phyloP scores from a whole-genome alignment of 495 filamentous ascomycete genomes.

The Astrocystis sublimbata region DNA sequence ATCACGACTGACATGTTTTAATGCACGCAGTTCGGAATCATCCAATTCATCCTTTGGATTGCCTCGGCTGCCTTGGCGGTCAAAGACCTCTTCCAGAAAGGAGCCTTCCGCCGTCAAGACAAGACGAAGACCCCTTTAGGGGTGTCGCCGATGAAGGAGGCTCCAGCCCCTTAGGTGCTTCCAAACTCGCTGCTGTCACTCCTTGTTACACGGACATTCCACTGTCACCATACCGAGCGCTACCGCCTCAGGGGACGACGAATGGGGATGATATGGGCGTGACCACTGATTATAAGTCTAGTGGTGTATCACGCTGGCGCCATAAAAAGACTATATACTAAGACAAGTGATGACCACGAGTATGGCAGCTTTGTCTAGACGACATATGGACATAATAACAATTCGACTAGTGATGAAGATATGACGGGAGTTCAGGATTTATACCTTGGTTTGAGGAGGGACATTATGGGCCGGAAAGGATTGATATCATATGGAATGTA shows the following conservation, averaged over 20 bases:
- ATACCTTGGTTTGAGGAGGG: background rate
- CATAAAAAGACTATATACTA: background rate
- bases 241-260: constrained; percentile 11
- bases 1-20: too few species aligned
- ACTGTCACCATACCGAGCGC: constrained; percentile 28
- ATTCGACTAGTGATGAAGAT: background rate
- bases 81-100: constrained; percentile 40
- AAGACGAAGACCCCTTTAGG: constrained; percentile 26
- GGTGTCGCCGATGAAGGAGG: constrained; percentile 34
- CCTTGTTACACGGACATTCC: constrained; percentile 30
- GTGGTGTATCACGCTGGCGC: background rate
- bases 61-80: constrained; percentile 36
- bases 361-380: constrained; percentile 31
- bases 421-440: constrained; percentile 8
- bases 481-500: background rate
- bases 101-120: constrained; percentile 22
- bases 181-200: constrained; percentile 15
- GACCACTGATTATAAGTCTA: background rate
- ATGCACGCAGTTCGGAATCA: too few species aligned
- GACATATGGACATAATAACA: constrained; percentile 10
- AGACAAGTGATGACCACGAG: background rate
- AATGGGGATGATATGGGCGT: background rate
- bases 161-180: constrained; percentile 26
- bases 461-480: background rate
- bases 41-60: constrained; percentile 47